Percentiles rank a stretch among this genome's conserved stretches.
Evolutionary conservation across 1,139 yeast species (phyloP).

Genomic region (Geotrichum bryndzae): DNA sequence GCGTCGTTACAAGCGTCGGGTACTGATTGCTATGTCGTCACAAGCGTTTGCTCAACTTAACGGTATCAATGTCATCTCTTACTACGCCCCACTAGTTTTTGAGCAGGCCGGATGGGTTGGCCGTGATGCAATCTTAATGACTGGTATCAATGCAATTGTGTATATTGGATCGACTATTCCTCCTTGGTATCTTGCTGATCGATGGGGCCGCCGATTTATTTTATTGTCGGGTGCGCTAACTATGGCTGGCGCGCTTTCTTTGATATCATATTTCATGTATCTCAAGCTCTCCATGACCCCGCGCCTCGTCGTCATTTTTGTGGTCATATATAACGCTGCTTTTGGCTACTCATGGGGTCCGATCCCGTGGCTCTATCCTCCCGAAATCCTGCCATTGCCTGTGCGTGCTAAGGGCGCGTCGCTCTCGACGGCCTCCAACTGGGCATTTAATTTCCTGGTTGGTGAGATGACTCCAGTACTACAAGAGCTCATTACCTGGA

Average conservation of each 20-base stretch:
- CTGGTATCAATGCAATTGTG: slow-evolving; percentile 78
- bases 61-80: slow-evolving; percentile 88
- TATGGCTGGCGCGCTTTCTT: slow-evolving; percentile 66
- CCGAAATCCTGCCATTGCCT: slow-evolving; percentile 78
- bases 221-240: slow-evolving; percentile 68
- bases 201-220: slow-evolving; percentile 86
- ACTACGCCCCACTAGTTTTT: slow-evolving; percentile 89
- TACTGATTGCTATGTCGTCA: slow-evolving; percentile 85
- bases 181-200: slow-evolving; percentile 86
- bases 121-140: slow-evolving; percentile 80
- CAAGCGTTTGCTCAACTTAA: slow-evolving; percentile 89
- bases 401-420: slow-evolving; percentile 94
- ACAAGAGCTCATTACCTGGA: slow-evolving; percentile 72
- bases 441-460: slow-evolving; percentile 90
- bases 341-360: slow-evolving; percentile 92
- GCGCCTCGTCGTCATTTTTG: slow-evolving; percentile 64
- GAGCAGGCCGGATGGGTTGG: slow-evolving; percentile 96
- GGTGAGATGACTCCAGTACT: slow-evolving; percentile 88
- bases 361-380: slow-evolving; percentile 87
- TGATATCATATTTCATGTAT: slow-evolving; percentile 62
- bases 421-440: slow-evolving; percentile 82
- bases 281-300: slow-evolving; percentile 60
- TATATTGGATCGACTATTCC: slow-evolving; percentile 74
- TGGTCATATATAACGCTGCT: slow-evolving; percentile 73
- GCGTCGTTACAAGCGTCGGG: slow-evolving; percentile 61